These are phyloP conservation scores for Sugiyamaella sp. DNA, from an alignment of 1,139 yeast species.

Conservation along the genomic window DNA sequence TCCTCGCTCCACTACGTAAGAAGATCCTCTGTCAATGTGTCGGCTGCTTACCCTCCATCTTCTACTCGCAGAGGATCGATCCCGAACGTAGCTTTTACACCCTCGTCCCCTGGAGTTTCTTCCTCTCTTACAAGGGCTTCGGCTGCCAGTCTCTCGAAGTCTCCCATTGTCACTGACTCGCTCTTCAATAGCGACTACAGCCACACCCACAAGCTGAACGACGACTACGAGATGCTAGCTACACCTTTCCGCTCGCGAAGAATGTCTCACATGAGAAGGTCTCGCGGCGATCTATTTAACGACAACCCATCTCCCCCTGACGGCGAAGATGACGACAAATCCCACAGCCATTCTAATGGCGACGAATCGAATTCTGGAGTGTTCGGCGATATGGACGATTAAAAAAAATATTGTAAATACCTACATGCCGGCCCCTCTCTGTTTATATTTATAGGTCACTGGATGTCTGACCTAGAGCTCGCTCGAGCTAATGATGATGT, in stretches of 20 bases:
- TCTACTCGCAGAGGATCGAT: slow-evolving; percentile 23
- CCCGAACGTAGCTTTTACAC: slow-evolving; percentile 18
- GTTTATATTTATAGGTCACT: not conserved
- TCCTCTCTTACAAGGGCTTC: slow-evolving; percentile 19
- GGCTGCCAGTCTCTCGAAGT: slow-evolving; percentile 21
- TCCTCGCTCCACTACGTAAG: slow-evolving; percentile 21
- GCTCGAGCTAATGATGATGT: slow-evolving; percentile 14
- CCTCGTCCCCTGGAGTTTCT: slow-evolving; percentile 24
- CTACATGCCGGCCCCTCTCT: not conserved
- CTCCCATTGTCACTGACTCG: slow-evolving; percentile 31
- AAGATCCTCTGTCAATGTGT: slow-evolving; percentile 20
- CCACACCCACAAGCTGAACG: slow-evolving; percentile 21
- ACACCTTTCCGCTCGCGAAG: slow-evolving; percentile 33
- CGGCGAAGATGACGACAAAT: slow-evolving; percentile 28
- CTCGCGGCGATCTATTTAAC: slow-evolving; percentile 22
- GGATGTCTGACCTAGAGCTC: slow-evolving; percentile 7
- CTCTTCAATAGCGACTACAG: slow-evolving; percentile 21
- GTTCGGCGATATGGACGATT: slow-evolving; percentile 38
- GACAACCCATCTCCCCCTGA: slow-evolving; percentile 24
- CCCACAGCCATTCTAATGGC: slow-evolving; percentile 23
- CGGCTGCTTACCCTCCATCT: slow-evolving; percentile 24
- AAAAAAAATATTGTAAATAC: slow-evolving; percentile 11
- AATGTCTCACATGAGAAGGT: slow-evolving; percentile 32
- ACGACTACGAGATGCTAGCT: slow-evolving; percentile 32
- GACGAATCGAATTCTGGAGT: slow-evolving; percentile 26